Evolutionary conservation across 495 filamentous ascomycete species (phyloP), one percentile per base, ranked within the genome.

Genomic region (Pyrenula massariospora): DNA sequence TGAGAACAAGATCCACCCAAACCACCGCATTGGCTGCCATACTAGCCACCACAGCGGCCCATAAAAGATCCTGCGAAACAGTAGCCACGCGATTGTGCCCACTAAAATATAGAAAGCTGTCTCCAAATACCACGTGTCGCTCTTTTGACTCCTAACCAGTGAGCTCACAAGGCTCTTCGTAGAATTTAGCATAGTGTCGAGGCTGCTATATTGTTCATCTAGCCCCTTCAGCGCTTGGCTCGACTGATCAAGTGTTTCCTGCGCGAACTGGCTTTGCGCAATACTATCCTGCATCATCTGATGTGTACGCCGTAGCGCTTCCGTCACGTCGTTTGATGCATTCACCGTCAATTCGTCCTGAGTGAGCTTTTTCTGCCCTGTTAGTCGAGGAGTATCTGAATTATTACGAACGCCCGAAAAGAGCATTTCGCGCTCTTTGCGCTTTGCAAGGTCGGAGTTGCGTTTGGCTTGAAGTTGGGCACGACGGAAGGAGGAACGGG

Each of bases 51-150:
- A 95, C 25, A 91, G 69, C 12, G 94, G 93, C 0, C 93, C 91
- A 70, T 92, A 96, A 8, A 99, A 62, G 8, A 91, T 73, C 5
- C 93, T 72, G 19, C 93, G 74, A 57, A 92, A 93, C 1, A 97
- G 63, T 10, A 99, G 73, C 93, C 93, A 99, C 11, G 69, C 70
- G 25, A 95, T 82, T 3, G 87, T 96, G 1, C 70, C 77, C 12
- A 87, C 47, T 10, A 97, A 77, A 51, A 97, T 70, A 61, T 89
- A 91, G 60, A 97, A 84, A 0, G 91, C 84, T 20, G 85, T 91
- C 69, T 89, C 83, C 24, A 96, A 78, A 62, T 99, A 99, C 93
- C 93, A 99, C 2, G 89, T 93, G 68, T 97, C 93, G 48, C 85
- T 91, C 73, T 96, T 96, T 64, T 91, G 88, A 25, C 87, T 90